These are phyloP conservation scores for Triticum turgidum DNA, from an alignment of 176 grass and related monocot species.

Conservation along the genomic window DNA sequence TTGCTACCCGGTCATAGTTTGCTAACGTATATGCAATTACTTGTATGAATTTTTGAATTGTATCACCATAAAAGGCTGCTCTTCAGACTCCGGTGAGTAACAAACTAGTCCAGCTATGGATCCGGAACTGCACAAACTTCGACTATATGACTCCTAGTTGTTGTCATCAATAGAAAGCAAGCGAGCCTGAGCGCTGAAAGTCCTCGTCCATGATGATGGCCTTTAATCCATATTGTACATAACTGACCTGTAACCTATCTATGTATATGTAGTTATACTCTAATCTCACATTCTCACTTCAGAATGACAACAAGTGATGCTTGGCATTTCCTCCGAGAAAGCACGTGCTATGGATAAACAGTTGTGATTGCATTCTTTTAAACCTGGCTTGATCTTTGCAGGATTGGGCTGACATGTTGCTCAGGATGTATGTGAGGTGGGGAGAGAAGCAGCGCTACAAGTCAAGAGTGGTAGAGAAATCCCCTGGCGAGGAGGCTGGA, in stretches of 20 bases:
- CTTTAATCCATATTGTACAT: neutral
- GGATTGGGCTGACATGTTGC: slow-evolving; percentile 97
- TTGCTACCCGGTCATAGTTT: neutral
- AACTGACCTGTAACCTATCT: neutral
- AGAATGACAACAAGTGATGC: slow-evolving; percentile 1
- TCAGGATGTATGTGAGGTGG: slow-evolving; percentile 95
- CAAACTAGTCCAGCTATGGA: neutral
- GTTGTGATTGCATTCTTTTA: slow-evolving; percentile 29
- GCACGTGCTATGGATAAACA: neutral
- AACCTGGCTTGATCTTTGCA: slow-evolving; percentile 55
- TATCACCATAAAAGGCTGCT: neutral
- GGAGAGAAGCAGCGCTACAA: slow-evolving; percentile 95
- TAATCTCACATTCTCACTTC: neutral
- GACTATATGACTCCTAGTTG: neutral
- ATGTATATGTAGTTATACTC: neutral
- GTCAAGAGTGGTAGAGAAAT: slow-evolving; percentile 84
- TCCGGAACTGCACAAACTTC: neutral
- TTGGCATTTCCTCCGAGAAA: slow-evolving; percentile 17
- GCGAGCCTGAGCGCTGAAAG: neutral
- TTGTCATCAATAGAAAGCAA: neutral
- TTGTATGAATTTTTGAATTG: neutral
- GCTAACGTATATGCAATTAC: neutral
- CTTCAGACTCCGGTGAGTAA: slow-evolving; percentile 17
- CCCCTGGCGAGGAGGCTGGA: slow-evolving; percentile 86
- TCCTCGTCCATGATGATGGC: neutral